These are phyloP conservation scores for Colletotrichum liaoningense DNA, from an alignment of 2,329 filamentous ascomycete genomes.

Conservation along the genomic window DNA sequence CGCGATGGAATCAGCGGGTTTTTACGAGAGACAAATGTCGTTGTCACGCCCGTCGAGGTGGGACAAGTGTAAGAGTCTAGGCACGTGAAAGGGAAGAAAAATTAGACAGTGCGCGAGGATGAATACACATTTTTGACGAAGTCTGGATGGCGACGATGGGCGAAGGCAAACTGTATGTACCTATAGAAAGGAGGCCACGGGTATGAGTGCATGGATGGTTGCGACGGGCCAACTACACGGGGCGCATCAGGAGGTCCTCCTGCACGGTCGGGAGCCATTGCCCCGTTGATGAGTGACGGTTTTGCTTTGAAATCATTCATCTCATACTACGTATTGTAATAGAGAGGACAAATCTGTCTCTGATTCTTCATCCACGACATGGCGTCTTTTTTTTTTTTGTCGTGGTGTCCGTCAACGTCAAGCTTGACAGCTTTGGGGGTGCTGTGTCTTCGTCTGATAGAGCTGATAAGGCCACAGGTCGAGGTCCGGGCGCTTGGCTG, in stretches of 20 bases:
- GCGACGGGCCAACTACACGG: slow-evolving; percentile 29
- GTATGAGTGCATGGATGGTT: slow-evolving; percentile 28
- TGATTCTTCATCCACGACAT: neutral
- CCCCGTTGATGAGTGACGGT: slow-evolving; percentile 30
- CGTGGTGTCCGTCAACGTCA: neutral
- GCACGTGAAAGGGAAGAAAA: slow-evolving; percentile 5
- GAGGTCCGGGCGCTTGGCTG: slow-evolving; percentile 20
- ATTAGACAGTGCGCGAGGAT: slow-evolving; percentile 23
- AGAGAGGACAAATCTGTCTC: slow-evolving; percentile 23
- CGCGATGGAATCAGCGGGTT: slow-evolving; percentile 12
- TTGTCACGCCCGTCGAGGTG: neutral
- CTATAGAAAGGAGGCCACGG: slow-evolving; percentile 6
- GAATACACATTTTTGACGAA: slow-evolving; percentile 11
- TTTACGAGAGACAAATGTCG: neutral
- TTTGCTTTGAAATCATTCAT: slow-evolving; percentile 30
- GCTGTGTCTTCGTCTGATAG: slow-evolving; percentile 17
- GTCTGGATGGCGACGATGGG: slow-evolving; percentile 18
- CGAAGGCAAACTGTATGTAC: slow-evolving; percentile 29
- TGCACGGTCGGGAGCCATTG: slow-evolving; percentile 20
- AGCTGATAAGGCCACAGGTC: slow-evolving; percentile 27
- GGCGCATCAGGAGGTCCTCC: slow-evolving; percentile 27
- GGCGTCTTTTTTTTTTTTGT: neutral
- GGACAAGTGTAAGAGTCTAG: slow-evolving; percentile 23
- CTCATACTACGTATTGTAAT: slow-evolving; percentile 35
- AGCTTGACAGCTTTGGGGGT: neutral